Base-by-base conservation (phyloP, 2,329 filamentous ascomycete genomes). In the Fusarium sp. region DNA sequence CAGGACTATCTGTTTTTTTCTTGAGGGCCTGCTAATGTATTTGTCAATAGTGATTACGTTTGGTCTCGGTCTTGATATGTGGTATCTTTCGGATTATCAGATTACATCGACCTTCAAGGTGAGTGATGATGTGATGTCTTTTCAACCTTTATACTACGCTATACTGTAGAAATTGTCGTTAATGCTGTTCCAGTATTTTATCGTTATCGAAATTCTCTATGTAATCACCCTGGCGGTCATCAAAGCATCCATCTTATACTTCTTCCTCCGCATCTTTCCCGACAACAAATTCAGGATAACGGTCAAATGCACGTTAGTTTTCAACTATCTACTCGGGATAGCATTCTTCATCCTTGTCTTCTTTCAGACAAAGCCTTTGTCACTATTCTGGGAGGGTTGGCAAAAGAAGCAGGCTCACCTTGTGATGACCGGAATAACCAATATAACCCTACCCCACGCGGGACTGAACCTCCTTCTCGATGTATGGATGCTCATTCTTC, bases 401-500 rank as follows among this genome's bases (percentile, higher is more conserved):
- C 54, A 58, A 15, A 40, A 58, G 2, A 58, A 69, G 15, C 24
- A 52, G 7, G 49, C 56, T 0, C 31, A 14, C 2, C 44, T 24
- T 1, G 53, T 66, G 1, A 45, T 55, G 20, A 3, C 28, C 2
- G 55, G 62, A 6, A 61, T 51, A 0, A 40, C 38, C 3, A 28
- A 31, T 1, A 38, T 69, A 6, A 20, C 34, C 6, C 26, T 69
- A 1, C 51, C 66, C 2, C 66, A 58, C 6, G 66, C 46, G 0
- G 50, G 6, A 1, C 9, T 69, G 1, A 60, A 66, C 4, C 26
- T 69, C 6, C 6, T 26, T 2, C 5, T 69, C 6, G 66, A 69
- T 26, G 6, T 69, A 7, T 63, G 65, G 61, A 66, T 69, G 56
- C 52, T 69, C 1, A 20, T 66, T 3, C 42, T 69, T 4, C 66